A percentile compares a stretch with the other conserved stretches of the same genome.
Conservation (phyloP, 2,329 filamentous ascomycete genomes). For the Endothia cerciana region DNA sequence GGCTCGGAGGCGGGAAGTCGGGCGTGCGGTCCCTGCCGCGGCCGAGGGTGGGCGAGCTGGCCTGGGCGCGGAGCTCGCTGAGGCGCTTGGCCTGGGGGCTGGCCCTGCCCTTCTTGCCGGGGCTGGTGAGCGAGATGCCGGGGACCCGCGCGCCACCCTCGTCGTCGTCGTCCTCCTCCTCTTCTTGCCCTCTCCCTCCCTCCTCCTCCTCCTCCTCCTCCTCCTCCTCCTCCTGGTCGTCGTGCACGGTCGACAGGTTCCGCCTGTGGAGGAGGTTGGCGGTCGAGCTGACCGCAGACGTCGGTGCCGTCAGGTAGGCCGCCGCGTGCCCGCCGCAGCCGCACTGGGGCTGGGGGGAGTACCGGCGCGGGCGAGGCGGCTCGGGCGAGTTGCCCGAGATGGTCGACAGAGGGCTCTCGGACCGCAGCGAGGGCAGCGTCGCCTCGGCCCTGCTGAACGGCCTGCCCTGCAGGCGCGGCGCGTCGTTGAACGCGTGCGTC, state of each 20-base stretch:
- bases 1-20: conserved; percentile 29
- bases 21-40: conserved; percentile 14
- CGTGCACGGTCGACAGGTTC: conserved; percentile 31
- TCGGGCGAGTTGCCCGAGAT: conserved; percentile 26
- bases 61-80: conserved; percentile 31
- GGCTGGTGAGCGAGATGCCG: neutral
- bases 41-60: conserved; percentile 34
- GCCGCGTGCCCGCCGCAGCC: neutral
- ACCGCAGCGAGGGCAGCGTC: conserved; percentile 9
- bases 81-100: conserved; percentile 15
- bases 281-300: conserved; percentile 7
- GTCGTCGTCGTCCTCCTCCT: neutral
- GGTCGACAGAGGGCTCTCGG: conserved; percentile 23
- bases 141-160: neutral
- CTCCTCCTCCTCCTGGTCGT: neutral
- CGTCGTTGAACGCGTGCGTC: conserved; percentile 2
- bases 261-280: conserved; percentile 15
- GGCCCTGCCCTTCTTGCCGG: neutral
- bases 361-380: conserved; percentile 1
- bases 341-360: neutral
- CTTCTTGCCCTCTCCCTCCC: neutral
- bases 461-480: conserved; percentile 7
- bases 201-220: neutral
- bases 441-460: conserved; percentile 7
- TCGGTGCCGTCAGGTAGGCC: neutral